A percentile compares a stretch with the other conserved stretches of the same genome.
These are phyloP conservation scores for Hygrophila difformis DNA, from an alignment of 257 asterid species.

Conservation along the genomic window DNA sequence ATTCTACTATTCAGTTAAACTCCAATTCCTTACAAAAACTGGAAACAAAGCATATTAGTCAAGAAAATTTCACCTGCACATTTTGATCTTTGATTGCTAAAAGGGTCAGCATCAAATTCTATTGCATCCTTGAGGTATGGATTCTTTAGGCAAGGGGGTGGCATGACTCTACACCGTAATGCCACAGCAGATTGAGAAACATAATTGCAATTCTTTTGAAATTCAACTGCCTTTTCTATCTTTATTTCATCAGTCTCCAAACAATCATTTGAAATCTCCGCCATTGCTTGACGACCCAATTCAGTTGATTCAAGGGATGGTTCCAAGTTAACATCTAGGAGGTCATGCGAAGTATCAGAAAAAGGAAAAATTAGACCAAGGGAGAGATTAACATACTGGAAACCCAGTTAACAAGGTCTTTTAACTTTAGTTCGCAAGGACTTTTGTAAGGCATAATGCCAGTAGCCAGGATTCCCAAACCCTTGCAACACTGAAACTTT, in stretches of 20 bases:
- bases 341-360: neutral
- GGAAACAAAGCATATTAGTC: neutral
- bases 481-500: no score
- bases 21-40: neutral
- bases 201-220: slow-evolving; percentile 30
- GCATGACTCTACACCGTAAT: slow-evolving; percentile 91
- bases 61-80: slow-evolving; percentile 50
- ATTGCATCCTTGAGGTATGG: slow-evolving; percentile 59
- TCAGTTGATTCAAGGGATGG: neutral
- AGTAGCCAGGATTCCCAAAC: no score
- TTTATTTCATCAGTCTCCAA: neutral
- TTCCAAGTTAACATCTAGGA: neutral
- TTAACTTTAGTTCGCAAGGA: no score
- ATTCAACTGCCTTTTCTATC: no score
- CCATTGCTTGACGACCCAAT: slow-evolving; percentile 14
- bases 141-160: slow-evolving; percentile 89
- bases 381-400: no score
- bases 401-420: no score
- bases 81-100: slow-evolving; percentile 65
- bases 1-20: no score
- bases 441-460: no score
- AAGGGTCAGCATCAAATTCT: slow-evolving; percentile 49
- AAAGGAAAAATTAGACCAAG: no score
- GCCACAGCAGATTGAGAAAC: slow-evolving; percentile 98
- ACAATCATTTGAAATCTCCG: neutral